Base-by-base conservation (phyloP, 164 flowering plant genomes). In the Amborella trichopoda region DNA sequence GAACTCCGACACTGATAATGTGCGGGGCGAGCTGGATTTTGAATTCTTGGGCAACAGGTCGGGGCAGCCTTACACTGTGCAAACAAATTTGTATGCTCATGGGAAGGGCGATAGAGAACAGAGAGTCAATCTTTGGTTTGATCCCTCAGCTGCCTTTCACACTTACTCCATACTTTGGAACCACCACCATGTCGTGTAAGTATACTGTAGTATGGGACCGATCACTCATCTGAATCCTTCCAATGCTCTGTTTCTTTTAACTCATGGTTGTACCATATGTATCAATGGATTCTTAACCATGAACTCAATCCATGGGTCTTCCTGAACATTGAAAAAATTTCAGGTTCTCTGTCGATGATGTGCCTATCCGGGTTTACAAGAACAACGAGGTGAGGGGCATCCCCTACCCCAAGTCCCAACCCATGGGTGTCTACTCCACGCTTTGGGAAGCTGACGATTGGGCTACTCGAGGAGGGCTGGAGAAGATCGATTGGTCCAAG, bases 381-480 rank as follows among this genome's bases (percentile, higher is more conserved):
- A 86, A 86, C 83, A 68, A 73, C 36, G 88, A 78, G 49, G 83
- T 77, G 0, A 80, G 44, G 45, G 78, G 87, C 23, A 32, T 84
- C 6, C 84, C 88, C 26, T 90, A 23, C 61, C 97, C 95, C 1
- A 83, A 70, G 44, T 37, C 23, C 23, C 95, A 90, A 28, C 81
- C 98, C 3, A 90, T 90, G 98, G 86, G 88, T 26, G 61, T 90
- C 11, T 86, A 52, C 59, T 90, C 98, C 1, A 86, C 88, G 1
- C 44, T 90, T 16, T 90, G 98, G 98, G 91, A 90, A 57, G 98
- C 98, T 2, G 98, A 90, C 26, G 81, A 86, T 23, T 90, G 98
- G 98, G 98, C 98, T 0, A 90, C 98, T 4, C 71, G 96, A 23
- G 98, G 96, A 1, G 98, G 98, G 19, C 46, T 83, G 0, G 96